These are phyloP conservation scores for Corymbia maculata DNA, from an alignment of 345 rosid species.

Conservation along the genomic window DNA sequence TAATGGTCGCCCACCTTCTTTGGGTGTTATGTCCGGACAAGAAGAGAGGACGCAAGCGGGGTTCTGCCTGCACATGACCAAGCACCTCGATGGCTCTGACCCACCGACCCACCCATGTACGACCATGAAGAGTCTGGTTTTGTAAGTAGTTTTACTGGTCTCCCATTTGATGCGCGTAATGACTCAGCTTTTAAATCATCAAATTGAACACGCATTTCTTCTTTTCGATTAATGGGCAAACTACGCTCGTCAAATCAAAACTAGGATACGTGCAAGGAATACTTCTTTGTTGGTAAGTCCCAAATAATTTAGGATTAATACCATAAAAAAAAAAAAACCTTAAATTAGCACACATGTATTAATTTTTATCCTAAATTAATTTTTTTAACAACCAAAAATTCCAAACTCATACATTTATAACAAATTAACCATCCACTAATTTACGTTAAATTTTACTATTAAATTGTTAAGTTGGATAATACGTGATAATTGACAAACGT, in stretches of 20 bases:
- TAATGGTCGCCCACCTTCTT: not conserved
- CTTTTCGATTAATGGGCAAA: not conserved
- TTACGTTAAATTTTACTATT: rapidly evolving
- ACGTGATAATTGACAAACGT: rapidly evolving
- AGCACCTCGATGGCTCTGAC: not conserved
- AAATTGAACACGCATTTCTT: not conserved
- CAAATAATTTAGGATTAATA: too few species aligned
- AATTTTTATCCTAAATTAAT: too few species aligned
- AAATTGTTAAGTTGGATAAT: rapidly evolving
- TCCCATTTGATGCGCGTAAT: not conserved
- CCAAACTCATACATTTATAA: too few species aligned
- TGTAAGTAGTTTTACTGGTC: not conserved
- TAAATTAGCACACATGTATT: too few species aligned
- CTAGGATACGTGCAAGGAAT: not conserved
- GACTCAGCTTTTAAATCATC: not conserved
- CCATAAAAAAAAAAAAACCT: too few species aligned
- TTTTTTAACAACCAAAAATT: too few species aligned
- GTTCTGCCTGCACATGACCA: not conserved
- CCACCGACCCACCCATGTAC: not conserved
- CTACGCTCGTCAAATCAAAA: not conserved
- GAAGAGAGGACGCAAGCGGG: not conserved
- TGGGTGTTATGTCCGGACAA: not conserved
- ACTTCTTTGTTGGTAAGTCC: not conserved
- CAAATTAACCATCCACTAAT: too few species aligned
- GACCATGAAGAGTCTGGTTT: not conserved